A percentile compares a stretch with the other conserved stretches of the same genome.
These are phyloP conservation scores for Tetrapisispora taiwanensis DNA, from an alignment of 805 yeast genomes.

Conservation along the genomic window DNA sequence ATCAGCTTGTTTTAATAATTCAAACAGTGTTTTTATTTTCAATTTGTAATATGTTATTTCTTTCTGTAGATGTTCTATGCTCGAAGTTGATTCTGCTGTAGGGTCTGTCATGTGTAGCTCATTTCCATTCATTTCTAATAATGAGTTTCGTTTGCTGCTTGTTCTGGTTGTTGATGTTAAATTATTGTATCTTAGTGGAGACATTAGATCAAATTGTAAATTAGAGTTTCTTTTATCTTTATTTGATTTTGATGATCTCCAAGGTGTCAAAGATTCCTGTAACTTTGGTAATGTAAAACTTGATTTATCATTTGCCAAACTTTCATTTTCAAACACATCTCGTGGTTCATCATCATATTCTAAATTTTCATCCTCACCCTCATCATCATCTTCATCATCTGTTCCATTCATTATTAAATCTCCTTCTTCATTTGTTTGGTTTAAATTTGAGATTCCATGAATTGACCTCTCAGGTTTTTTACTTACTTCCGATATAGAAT, in stretches of 20 bases:
- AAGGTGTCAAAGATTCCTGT: constrained; percentile 30
- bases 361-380: constrained; percentile 13
- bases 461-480: not conserved
- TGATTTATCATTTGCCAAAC: constrained; percentile 6
- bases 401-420: not conserved
- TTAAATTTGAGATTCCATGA: not conserved
- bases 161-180: constrained; percentile 9
- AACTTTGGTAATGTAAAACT: constrained; percentile 25
- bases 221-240: not conserved
- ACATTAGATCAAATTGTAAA: constrained; percentile 13
- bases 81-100: constrained; percentile 10
- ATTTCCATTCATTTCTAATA: constrained; percentile 12
- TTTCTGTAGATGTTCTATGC: constrained; percentile 31
- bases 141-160: constrained; percentile 9
- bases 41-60: constrained; percentile 36
- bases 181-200: constrained; percentile 8
- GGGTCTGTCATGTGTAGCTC: constrained; percentile 8
- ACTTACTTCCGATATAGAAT: not conserved
- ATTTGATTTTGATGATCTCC: constrained; percentile 18
- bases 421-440: not conserved
- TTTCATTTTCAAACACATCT: not conserved
- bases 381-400: constrained; percentile 5
- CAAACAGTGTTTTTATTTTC: constrained; percentile 28
- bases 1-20: constrained; percentile 20
- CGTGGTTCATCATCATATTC: constrained; percentile 9